phyloP scores from a whole-genome alignment of 2,329 filamentous ascomycete genomes.

The Aspergillus costaricaensis region DNA sequence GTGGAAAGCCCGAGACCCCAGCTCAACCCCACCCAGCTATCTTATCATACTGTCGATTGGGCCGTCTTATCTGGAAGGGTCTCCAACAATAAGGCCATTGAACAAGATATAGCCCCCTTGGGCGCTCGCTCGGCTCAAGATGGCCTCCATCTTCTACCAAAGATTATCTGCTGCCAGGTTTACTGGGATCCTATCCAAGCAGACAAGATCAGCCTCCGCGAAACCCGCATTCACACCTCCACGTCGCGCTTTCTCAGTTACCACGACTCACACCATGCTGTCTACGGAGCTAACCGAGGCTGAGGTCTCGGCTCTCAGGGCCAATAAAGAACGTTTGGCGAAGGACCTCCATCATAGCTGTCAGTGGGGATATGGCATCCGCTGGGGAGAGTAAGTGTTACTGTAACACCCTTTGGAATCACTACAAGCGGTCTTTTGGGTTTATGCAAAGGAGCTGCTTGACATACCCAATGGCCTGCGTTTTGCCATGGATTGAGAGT shows the following conservation, averaged over 20 bases:
- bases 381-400: constrained; percentile 65
- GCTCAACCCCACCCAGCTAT: constrained; percentile 11
- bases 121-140: constrained; percentile 3
- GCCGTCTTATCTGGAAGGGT: constrained; percentile 6
- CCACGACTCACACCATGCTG: constrained; percentile 32
- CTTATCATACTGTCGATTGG: constrained; percentile 18
- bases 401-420: not conserved
- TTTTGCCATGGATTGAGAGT: not conserved
- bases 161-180: not conserved
- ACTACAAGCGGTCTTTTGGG: not conserved
- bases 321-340: constrained; percentile 63
- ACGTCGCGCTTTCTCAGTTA: constrained; percentile 18
- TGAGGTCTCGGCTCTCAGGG: constrained; percentile 55
- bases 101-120: constrained; percentile 1
- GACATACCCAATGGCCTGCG: not conserved
- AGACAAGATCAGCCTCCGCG: not conserved
- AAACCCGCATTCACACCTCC: constrained; percentile 4
- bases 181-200: constrained; percentile 6
- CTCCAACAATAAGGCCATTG: constrained; percentile 9
- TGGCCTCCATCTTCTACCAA: constrained; percentile 9
- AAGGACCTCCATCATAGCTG: constrained; percentile 66
- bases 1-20: constrained; percentile 16
- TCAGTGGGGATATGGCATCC: constrained; percentile 65
- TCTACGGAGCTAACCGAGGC: constrained; percentile 51
- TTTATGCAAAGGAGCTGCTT: not conserved